Percentiles rank a stretch among this genome's conserved stretches.
phyloP scores from a whole-genome alignment of 2,329 filamentous ascomycete species.

The Diplocarpon rosae region DNA sequence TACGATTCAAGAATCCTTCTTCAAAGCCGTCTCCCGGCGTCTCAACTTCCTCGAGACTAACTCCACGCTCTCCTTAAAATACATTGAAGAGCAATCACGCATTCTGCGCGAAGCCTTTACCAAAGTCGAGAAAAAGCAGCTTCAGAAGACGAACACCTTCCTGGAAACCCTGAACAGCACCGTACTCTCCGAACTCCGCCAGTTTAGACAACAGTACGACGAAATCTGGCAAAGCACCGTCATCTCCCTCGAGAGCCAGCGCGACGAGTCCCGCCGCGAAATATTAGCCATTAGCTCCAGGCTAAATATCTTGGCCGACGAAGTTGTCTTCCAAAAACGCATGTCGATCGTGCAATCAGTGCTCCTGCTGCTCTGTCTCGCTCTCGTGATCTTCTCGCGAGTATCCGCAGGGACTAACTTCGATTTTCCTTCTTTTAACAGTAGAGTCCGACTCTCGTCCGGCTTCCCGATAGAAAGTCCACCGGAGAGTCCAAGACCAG shows the following conservation, averaged over 20 bases:
- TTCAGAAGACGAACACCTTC: conserved; percentile 72
- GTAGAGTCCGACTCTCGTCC: conserved; percentile 11
- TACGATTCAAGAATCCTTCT: conserved; percentile 93
- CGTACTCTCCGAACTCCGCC: conserved; percentile 68
- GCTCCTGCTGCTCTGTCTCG: conserved; percentile 74
- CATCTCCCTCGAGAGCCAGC: conserved; percentile 79
- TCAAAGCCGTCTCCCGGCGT: conserved; percentile 91
- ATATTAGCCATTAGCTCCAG: conserved; percentile 71
- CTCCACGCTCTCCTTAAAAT: conserved; percentile 82
- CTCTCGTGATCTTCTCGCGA: conserved; percentile 72
- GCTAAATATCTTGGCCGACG: conserved; percentile 83
- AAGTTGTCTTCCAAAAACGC: conserved; percentile 75
- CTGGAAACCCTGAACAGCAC: conserved; percentile 78
- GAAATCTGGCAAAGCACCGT: conserved; percentile 95
- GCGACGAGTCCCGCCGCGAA: conserved; percentile 73
- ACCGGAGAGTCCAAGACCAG: conserved; percentile 16
- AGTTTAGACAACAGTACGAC: conserved; percentile 78
- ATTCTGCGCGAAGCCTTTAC: conserved; percentile 80
- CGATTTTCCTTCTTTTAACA: conserved; percentile 18
- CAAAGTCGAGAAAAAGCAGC: conserved; percentile 77
- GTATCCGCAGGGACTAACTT: conserved; percentile 31
- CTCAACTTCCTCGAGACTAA: conserved; percentile 86
- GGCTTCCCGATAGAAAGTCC: conserved; percentile 15
- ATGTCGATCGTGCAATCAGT: conserved; percentile 90
- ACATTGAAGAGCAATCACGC: conserved; percentile 91